phyloP scores from a whole-genome alignment of 73 alveolate genomes.

The Blepharisma stoltei region DNA sequence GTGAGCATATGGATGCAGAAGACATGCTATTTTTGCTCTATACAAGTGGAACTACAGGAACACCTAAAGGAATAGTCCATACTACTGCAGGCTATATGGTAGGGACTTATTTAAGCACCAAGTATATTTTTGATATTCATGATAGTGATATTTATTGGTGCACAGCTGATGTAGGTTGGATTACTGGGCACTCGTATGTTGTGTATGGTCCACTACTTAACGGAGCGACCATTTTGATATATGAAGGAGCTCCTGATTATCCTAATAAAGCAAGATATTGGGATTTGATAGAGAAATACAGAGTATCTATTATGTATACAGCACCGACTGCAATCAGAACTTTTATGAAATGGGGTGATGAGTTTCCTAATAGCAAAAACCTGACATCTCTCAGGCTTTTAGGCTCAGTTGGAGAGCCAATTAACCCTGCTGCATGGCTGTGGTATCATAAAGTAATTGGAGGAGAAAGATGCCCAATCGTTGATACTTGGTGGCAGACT shows the following conservation, averaged over 20 bases:
- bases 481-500: slow-evolving; percentile 99
- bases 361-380: slow-evolving; percentile 54
- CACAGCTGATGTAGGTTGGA: slow-evolving; percentile 99
- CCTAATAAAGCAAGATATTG: slow-evolving; percentile 96
- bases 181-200: slow-evolving; percentile 98
- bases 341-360: slow-evolving; percentile 86
- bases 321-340: slow-evolving; percentile 99
- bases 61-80: slow-evolving; percentile 93
- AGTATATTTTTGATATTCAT: slow-evolving; percentile 83
- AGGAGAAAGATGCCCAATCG: slow-evolving; percentile 46
- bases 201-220: slow-evolving; percentile 98
- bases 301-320: slow-evolving; percentile 90
- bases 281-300: slow-evolving; percentile 79
- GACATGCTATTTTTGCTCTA: slow-evolving; percentile 94
- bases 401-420: slow-evolving; percentile 56
- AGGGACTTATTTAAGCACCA: slow-evolving; percentile 32
- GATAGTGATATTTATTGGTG: slow-evolving; percentile 90
- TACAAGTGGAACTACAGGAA: slow-evolving; percentile 99
- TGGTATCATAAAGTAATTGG: slow-evolving; percentile 73
- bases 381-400: slow-evolving; percentile 38
- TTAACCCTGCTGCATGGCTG: slow-evolving; percentile 72
- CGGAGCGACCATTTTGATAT: slow-evolving; percentile 70
- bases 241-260: slow-evolving; percentile 98
- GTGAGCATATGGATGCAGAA: slow-evolving; percentile 60
- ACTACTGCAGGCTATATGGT: slow-evolving; percentile 42